phyloP scores from a whole-genome alignment of 148 eudicot species.

The Diospyros kaki region DNA sequence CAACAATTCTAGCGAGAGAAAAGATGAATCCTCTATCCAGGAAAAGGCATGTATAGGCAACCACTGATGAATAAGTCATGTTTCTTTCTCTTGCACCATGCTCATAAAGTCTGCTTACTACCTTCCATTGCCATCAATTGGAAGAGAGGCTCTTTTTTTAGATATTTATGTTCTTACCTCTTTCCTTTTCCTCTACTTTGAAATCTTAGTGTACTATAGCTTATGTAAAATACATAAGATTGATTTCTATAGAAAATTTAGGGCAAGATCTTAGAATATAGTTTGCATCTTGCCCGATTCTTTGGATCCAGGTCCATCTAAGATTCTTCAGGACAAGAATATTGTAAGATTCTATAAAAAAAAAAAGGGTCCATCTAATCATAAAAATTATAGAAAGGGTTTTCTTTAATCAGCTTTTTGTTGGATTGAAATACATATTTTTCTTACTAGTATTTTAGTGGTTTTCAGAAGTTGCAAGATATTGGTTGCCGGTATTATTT shows the following conservation, averaged over 20 bases:
- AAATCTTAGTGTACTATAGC: not conserved
- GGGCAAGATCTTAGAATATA: not conserved
- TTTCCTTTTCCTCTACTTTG: not conserved
- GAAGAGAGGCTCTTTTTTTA: not conserved
- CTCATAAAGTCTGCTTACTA: not conserved
- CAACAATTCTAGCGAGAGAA: slow-evolving; percentile 31
- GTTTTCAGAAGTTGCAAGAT: too few relatives aligned
- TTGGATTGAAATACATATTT: too few relatives aligned
- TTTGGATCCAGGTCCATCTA: not conserved
- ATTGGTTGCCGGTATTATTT: too few relatives aligned
- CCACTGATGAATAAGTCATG: not conserved
- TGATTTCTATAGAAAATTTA: not conserved
- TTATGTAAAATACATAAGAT: not conserved
- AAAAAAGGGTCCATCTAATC: not conserved
- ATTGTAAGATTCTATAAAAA: not conserved
- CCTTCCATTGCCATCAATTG: not conserved
- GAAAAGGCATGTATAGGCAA: slow-evolving; percentile 38
- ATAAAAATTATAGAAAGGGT: too few relatives aligned
- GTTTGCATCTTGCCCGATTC: not conserved
- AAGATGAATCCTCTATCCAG: slow-evolving; percentile 31
- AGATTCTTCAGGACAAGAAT: not conserved
- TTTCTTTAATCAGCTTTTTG: too few relatives aligned
- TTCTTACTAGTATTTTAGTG: too few relatives aligned
- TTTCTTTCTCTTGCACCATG: not conserved
- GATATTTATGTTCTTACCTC: not conserved